Evolutionary conservation across 768 basidiomycete species (phyloP).

Genomic region (Hemileccinum rubropunctum): DNA sequence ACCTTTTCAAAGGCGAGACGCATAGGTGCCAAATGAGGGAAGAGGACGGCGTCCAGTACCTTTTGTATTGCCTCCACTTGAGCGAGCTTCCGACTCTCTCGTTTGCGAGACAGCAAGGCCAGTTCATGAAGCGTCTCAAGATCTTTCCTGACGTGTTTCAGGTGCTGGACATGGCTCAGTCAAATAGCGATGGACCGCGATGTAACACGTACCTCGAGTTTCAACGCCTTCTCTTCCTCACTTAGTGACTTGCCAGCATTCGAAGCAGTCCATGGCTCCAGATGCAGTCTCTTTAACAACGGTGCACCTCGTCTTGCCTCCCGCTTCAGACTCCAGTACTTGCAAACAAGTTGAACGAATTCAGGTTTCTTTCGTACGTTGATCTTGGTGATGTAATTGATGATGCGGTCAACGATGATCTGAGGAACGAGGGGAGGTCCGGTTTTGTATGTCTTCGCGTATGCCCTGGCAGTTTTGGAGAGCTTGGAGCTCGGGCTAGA

Average conservation of each 20-base stretch:
- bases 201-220: constrained; percentile 63
- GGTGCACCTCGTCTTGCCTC: constrained; percentile 93
- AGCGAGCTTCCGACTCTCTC: constrained; percentile 77
- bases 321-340: constrained; percentile 97
- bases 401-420: constrained; percentile 76
- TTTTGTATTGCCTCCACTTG: constrained; percentile 67
- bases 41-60: constrained; percentile 60
- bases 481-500: constrained; percentile 42
- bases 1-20: constrained; percentile 69
- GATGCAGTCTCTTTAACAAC: constrained; percentile 84
- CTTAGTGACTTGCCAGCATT: constrained; percentile 61
- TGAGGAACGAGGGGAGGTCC: constrained; percentile 91
- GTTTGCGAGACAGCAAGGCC: constrained; percentile 63
- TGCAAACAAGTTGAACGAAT: constrained; percentile 74
- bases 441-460: constrained; percentile 87
- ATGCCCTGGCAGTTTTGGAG: constrained; percentile 84
- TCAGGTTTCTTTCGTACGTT: constrained; percentile 71
- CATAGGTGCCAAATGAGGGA: constrained; percentile 61
- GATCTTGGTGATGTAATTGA: constrained; percentile 70
- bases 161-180: constrained; percentile 32
- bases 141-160: constrained; percentile 70
- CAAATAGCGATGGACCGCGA: not conserved
- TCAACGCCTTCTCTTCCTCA: constrained; percentile 79
- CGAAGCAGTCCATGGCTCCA: constrained; percentile 96
- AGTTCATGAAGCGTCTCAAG: constrained; percentile 70